Base-by-base conservation (phyloP, 257 asterid genomes). In the Lavandula angustifolia region DNA sequence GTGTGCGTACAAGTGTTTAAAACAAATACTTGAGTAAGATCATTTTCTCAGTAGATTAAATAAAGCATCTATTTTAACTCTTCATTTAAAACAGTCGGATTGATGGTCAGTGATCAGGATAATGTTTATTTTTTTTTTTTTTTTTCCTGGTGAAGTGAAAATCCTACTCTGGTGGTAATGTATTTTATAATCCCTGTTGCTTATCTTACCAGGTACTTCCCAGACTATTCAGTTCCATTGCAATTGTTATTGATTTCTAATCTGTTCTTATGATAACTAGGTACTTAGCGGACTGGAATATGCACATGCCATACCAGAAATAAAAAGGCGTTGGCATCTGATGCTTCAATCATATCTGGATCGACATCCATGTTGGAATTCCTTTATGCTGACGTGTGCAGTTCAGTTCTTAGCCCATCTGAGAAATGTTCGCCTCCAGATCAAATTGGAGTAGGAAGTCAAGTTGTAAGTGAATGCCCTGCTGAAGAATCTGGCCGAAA, bases 251-350 rank as follows among this genome's bases (percentile, higher is more conserved):
- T 55, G 58, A 66, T 68, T 63, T 61, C 29, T 68, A 52, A 55
- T 56, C 51, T 71, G 33, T 74, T 54, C 70, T 67, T 51, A 34
- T 66, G 64, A 40, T 66, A 22, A 67, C 64, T 85, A 92, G 99
- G 94, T 89, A 81, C 94, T 89, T 38, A 87, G 73, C 81, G 99
- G 95, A 43, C 83, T 89, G 58, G 99, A 92, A 79, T 92, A 82
- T 80, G 84, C 86, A 38, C 84, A 89, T 84, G 95, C 86, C 44
- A 80, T 89, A 61, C 80, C 85, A 60, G 87, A 82, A 46, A 74
- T 92, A 78, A 84, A 72, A 74, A 76, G 49, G 71, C 67, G 31
- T 9, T 79, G 29, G 64, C 68, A 17, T 60, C 69, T 62, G 67
- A 68, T 64, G 46, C 61, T 51, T 44, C 75, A 54, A 68, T 66